Conservation (phyloP, 2,329 filamentous ascomycete species). For the Fusarium coffeatum region DNA sequence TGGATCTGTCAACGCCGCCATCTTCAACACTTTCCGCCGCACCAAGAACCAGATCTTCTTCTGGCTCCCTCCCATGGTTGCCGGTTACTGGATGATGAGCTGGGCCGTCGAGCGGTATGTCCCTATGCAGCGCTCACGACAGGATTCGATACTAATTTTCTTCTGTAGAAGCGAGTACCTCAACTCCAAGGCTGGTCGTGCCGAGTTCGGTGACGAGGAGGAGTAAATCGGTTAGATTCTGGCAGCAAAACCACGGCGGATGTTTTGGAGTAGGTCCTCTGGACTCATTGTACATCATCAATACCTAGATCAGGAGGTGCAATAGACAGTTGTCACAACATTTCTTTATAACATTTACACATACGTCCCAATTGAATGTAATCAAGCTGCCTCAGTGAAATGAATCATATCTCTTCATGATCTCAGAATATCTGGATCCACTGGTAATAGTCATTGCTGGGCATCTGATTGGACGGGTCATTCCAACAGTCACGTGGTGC, state of each 20-base stretch:
- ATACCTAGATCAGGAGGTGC: constrained; percentile 52
- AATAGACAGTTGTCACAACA: constrained; percentile 52
- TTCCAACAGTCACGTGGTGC: constrained; percentile 17
- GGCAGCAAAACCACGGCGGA: constrained; percentile 27
- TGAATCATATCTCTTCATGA: constrained; percentile 3
- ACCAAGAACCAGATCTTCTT: constrained; percentile 89
- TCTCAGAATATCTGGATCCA: constrained; percentile 13
- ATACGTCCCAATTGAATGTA: not conserved
- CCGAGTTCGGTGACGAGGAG: constrained; percentile 61
- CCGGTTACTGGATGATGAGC: constrained; percentile 84
- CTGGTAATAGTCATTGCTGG: constrained; percentile 42
- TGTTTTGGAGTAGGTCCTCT: constrained; percentile 49
- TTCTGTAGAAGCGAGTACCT: constrained; percentile 77
- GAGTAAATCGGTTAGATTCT: constrained; percentile 52
- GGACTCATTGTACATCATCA: constrained; percentile 56
- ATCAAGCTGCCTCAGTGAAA: constrained; percentile 9
- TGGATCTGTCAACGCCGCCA: constrained; percentile 78
- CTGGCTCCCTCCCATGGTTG: constrained; percentile 81
- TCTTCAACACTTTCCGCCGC: constrained; percentile 96
- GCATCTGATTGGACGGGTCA: constrained; percentile 37
- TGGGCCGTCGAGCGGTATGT: constrained; percentile 92
- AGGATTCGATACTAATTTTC: constrained; percentile 18
- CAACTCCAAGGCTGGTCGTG: constrained; percentile 81
- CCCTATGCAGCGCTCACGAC: not conserved
- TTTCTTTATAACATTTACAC: constrained; percentile 36